Base-by-base conservation (phyloP, 176 grass and related monocot genomes). In the Raddia guianensis region DNA sequence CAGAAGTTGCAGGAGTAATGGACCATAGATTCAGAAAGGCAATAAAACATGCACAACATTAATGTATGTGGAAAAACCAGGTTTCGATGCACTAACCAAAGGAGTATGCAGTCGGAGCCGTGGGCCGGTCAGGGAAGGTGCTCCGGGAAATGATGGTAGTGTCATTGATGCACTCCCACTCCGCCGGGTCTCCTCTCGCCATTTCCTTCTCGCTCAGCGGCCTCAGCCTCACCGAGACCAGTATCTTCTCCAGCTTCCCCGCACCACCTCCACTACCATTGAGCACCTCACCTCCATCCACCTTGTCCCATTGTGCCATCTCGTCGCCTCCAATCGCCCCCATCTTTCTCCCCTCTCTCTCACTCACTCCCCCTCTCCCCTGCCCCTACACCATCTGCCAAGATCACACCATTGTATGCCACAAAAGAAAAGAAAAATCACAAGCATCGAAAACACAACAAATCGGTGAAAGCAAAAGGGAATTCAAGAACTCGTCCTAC, bases 121-220 rank as follows among this genome's bases (percentile, higher is more conserved):
- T 86, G 18, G 96, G 81, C 61, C 96, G 90, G 44, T 98, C 96
- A 2, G 87, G 88, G 50, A 91, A 83, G 72, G 79, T 72, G 79
- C 86, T 93, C 84, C 96, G 88, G 71, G 90, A 91, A 49, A 98
- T 93, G 80, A 98, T 72, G 68, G 96, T 93, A 18, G 88, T 87
- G 70, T 93, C 88, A 46, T 86, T 93, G 85, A 95, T 95, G 88
- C 96, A 98, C 80, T 98, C 96, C 90, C 93, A 98, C 83, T 98
- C 92, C 1, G 86, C 75, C 3, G 42, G 82, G 63, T 98, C 96
- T 1, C 82, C 84, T 46, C 77, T 80, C 9, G 72, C 68, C 67
- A 87, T 73, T 79, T 93, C 92, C 90, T 90, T 95, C 49, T 91
- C 92, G 19, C 84, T 88, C 50, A 98, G 60, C 18, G 96, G 96